Evolutionary conservation across 2,329 filamentous ascomycete genomes (phyloP), one percentile per base, ranked within the genome.

Genomic region (Clonostachys rhizophaga): DNA sequence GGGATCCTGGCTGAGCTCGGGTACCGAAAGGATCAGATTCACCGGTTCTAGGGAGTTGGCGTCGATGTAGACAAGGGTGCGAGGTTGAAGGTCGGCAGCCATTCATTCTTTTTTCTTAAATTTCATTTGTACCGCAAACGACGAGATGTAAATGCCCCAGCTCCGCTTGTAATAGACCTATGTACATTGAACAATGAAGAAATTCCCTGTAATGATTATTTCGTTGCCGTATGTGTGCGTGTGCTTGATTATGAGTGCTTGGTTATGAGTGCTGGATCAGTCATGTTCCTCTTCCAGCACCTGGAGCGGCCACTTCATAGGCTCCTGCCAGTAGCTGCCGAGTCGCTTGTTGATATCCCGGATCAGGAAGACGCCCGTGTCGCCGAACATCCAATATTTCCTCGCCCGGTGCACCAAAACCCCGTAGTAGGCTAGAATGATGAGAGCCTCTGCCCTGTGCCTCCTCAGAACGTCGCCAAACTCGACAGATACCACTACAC

Each of bases 1-100:
- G 83, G 83, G 0, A 68, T 84, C 34, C 54, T 87, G 55, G 63
- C 66, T 12, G 67, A 81, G 57, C 55, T 86, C 52, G 83, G 83
- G 1, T 83, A 81, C 56, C 59, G 54, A 12, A 79, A 77, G 57
- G 69, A 74, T 12, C 75, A 84, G 58, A 73, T 86, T 17, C 67
- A 83, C 55, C 78, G 70, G 50, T 86, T 86, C 52, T 83, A 57
- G 61, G 18, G 4, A 24, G 24, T 24, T 24, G 24, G 20, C 30
- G n/a, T 42, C 5, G 41, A 42, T 24, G 20, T 16, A 14, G 41
- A 20, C 14, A 42, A 42, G 24, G 24, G 24, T 24, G 24, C 20
- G 24, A 16, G 16, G 16, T 16, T 16, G 16, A 16, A 16, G 16
- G 16, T 2, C 16, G 2, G 24, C 8, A 30, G 24, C 10, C 24